Conservation (phyloP, 208 protist genomes). For the Plasmodiophora brassicae region DNA sequence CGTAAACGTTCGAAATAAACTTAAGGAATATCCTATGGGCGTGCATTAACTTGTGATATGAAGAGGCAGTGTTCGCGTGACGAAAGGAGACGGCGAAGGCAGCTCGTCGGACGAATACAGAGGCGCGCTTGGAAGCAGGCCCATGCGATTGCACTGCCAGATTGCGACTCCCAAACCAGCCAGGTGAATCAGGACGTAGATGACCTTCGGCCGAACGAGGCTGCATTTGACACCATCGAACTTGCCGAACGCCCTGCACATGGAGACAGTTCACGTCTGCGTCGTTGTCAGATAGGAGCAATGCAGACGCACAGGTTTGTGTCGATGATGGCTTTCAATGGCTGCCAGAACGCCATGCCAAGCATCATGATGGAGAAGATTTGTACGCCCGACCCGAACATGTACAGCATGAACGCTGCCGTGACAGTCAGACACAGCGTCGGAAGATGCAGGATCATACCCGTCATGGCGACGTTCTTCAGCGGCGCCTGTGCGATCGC, state of each 20-base stretch:
- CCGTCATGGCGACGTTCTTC: constrained; percentile 14
- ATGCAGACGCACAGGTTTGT: background rate
- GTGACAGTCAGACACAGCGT: background rate
- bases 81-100: background rate
- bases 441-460: background rate
- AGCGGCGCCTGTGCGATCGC: background rate
- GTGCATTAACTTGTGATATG: too few relatives aligned
- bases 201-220: background rate
- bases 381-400: background rate
- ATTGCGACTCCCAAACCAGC: background rate
- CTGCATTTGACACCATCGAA: background rate
- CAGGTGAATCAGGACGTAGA: background rate
- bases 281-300: too few relatives aligned
- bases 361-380: constrained; percentile 17
- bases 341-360: background rate
- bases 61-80: too few relatives aligned
- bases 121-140: background rate
- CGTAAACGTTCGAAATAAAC: too few relatives aligned
- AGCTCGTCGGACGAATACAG: background rate
- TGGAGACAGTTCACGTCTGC: too few relatives aligned
- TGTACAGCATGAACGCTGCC: constrained; percentile 18
- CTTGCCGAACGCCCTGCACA: background rate
- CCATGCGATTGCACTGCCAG: constrained; percentile 26
- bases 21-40: too few relatives aligned
- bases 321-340: background rate